Evolutionary conservation across 164 flowering plant genomes (phyloP).

Genomic region (Liquidambar formosana): DNA sequence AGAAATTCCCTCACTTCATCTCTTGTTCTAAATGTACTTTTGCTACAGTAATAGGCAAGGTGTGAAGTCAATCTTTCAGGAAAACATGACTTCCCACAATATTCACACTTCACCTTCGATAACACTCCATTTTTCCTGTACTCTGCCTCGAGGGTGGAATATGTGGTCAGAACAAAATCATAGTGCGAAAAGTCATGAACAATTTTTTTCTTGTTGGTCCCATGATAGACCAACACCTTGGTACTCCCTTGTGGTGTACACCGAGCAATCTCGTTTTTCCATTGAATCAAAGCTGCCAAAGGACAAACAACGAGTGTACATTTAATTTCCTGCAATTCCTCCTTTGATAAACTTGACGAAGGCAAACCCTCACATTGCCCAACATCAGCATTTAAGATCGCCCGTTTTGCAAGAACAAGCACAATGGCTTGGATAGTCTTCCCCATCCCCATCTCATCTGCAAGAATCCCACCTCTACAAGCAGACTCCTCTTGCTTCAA

Average conservation of each 20-base stretch:
- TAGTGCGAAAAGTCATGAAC: background rate
- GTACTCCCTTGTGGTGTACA: background rate
- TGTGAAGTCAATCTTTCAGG: too few relatives aligned
- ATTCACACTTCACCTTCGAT: background rate
- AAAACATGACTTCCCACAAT: background rate
- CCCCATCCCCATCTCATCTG: slow-evolving; percentile 4
- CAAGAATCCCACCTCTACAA: slow-evolving; percentile 4
- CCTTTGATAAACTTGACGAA: too few relatives aligned
- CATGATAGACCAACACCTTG: slow-evolving; percentile 9
- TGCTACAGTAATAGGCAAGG: too few relatives aligned
- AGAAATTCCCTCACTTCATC: too few relatives aligned
- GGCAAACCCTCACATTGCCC: background rate
- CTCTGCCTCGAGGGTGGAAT: background rate
- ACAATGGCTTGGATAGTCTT: background rate
- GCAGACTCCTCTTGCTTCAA: slow-evolving; percentile 4
- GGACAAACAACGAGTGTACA: slow-evolving; percentile 6
- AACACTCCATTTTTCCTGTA: background rate
- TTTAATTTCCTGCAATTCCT: too few relatives aligned
- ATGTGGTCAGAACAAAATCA: slow-evolving; percentile 8
- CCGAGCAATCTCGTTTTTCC: background rate
- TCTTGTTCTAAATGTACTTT: too few relatives aligned
- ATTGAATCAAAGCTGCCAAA: background rate
- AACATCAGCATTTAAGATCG: background rate
- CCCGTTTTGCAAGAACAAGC: background rate
- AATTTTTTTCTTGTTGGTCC: background rate